Percentiles rank a stretch among this genome's conserved stretches.
Conservation (phyloP, 2,329 filamentous ascomycete genomes). For the Zymoseptoria pseudotritici region DNA sequence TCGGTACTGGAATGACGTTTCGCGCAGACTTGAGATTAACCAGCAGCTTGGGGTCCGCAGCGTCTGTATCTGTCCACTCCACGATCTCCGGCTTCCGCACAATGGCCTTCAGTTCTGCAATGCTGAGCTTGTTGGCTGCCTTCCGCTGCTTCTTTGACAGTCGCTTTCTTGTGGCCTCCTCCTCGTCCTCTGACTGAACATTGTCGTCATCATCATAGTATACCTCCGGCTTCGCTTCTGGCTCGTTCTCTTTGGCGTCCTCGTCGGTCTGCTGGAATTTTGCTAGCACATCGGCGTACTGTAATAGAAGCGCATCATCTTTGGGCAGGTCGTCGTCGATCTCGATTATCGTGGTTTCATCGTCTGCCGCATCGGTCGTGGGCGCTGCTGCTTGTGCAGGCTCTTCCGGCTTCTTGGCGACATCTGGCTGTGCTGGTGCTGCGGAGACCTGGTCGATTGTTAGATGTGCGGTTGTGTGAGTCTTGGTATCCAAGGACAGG, state of each 20-base stretch:
- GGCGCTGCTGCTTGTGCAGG: constrained; percentile 22
- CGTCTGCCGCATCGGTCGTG: constrained; percentile 20
- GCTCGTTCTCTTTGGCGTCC: constrained; percentile 52
- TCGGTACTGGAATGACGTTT: constrained; percentile 90
- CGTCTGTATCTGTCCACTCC: constrained; percentile 94
- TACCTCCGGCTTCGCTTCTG: constrained; percentile 69
- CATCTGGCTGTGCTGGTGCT: constrained; percentile 25
- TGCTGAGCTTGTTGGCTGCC: constrained; percentile 81
- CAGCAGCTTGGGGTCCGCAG: constrained; percentile 77
- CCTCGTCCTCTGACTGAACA: constrained; percentile 77
- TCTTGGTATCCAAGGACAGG: neutral
- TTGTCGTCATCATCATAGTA: constrained; percentile 80
- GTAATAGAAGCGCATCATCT: constrained; percentile 66
- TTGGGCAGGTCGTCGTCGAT: constrained; percentile 18
- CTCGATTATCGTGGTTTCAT: constrained; percentile 19
- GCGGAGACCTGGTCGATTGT: constrained; percentile 4
- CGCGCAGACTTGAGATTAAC: constrained; percentile 92
- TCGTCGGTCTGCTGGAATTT: constrained; percentile 61
- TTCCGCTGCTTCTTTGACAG: constrained; percentile 95
- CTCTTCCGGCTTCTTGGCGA: constrained; percentile 20
- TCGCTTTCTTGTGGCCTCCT: constrained; percentile 54
- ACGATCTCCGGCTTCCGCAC: constrained; percentile 89
- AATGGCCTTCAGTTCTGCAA: constrained; percentile 89
- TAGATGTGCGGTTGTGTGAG: constrained; percentile 10
- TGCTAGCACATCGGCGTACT: constrained; percentile 75